Conservation (phyloP, 257 asterid species). For the Plectranthus barbatus region DNA sequence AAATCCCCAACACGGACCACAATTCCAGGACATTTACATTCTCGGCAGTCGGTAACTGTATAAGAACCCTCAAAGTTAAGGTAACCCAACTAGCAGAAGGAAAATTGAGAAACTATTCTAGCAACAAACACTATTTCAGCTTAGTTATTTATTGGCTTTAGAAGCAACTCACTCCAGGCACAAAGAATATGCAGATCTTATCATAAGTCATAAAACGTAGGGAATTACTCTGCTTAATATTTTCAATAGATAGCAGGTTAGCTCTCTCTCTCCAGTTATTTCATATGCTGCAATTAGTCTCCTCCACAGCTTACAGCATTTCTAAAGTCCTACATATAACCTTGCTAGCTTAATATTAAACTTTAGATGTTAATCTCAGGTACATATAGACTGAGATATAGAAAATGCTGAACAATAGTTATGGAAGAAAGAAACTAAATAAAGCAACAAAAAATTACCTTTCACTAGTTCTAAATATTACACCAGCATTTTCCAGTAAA, state of each 20-base stretch:
- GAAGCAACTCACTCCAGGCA: neutral
- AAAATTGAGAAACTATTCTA: neutral
- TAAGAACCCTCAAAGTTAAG: neutral
- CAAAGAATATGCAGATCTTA: neutral
- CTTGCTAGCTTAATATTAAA: slow-evolving; percentile 9
- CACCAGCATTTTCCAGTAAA: slow-evolving; percentile 97
- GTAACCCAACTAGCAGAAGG: neutral
- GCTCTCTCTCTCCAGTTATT: neutral
- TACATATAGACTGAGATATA: neutral
- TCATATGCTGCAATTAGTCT: neutral
- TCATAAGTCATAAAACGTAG: neutral
- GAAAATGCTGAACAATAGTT: neutral
- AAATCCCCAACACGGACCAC: neutral
- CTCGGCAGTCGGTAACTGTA: neutral
- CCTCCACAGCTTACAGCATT: slow-evolving; percentile 1
- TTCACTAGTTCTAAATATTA: slow-evolving; percentile 91
- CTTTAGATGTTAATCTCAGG: neutral
- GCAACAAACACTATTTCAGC: neutral
- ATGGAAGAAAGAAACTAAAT: neutral
- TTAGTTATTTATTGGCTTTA: neutral
- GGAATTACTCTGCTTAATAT: neutral
- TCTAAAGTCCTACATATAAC: slow-evolving; percentile 2
- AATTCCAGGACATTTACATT: neutral
- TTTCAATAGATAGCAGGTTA: neutral
- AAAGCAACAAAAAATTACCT: slow-evolving; percentile 46